Percentiles rank a stretch among this genome's conserved stretches.
These are phyloP conservation scores for Arctium minus DNA, from an alignment of 129 eudicot genomes.

Conservation along the genomic window DNA sequence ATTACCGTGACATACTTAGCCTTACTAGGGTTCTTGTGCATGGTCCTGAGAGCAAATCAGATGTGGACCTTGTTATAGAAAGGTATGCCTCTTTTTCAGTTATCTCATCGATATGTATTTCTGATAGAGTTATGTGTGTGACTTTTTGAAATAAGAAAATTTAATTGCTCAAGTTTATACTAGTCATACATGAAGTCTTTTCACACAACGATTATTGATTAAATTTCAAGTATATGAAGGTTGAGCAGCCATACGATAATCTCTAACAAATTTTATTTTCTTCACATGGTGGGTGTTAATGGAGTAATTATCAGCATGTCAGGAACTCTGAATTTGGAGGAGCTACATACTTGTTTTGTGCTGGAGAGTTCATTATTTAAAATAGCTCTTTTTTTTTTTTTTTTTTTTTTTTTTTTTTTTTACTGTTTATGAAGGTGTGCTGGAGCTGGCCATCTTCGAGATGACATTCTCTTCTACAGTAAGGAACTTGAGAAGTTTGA, in stretches of 20 bases:
- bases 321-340: neutral
- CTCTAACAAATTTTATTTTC: too few relatives aligned
- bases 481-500: slow-evolving; percentile 64
- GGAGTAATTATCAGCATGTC: neutral
- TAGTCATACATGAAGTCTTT: neutral
- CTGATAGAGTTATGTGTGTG: neutral
- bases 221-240: too few relatives aligned
- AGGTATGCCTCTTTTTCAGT: slow-evolving; percentile 46
- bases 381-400: neutral
- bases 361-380: neutral
- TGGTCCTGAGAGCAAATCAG: slow-evolving; percentile 94
- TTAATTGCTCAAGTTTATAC: neutral
- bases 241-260: too few relatives aligned
- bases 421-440: slow-evolving; percentile 65
- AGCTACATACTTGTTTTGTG: neutral
- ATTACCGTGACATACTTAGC: slow-evolving; percentile 89
- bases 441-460: slow-evolving; percentile 92
- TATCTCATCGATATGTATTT: neutral
- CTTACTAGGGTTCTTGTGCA: slow-evolving; percentile 78
- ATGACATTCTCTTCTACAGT: slow-evolving; percentile 64
- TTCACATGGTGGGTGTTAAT: neutral
- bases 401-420: neutral
- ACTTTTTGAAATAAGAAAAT: neutral
- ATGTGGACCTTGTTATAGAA: slow-evolving; percentile 72
- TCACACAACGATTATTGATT: too few relatives aligned